phyloP scores from a whole-genome alignment of 805 yeast genomes.

The Teunomyces tritomae region DNA sequence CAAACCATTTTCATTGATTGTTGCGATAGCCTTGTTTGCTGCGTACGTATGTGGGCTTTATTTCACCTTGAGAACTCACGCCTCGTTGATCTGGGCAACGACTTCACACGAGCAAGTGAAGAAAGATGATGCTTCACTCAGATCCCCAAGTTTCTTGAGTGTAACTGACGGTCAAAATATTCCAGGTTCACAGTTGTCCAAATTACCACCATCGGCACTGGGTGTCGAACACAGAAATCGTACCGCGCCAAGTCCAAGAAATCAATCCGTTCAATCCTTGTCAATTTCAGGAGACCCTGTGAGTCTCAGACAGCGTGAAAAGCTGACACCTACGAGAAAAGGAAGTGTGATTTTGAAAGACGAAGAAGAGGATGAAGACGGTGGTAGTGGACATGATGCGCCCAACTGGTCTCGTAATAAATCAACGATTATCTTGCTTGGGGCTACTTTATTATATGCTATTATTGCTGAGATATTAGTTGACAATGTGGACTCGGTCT shows the following conservation, averaged over 20 bases:
- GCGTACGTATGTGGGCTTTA: conserved; percentile 87
- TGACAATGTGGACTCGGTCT: conserved; percentile 86
- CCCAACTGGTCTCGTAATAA: conserved; percentile 94
- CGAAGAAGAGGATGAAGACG: conserved; percentile 18
- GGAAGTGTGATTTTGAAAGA: conserved; percentile 1
- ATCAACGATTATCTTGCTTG: conserved; percentile 75
- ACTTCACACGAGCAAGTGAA: conserved; percentile 34
- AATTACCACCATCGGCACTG: background rate
- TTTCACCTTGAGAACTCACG: conserved; percentile 94
- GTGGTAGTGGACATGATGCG: conserved; percentile 74
- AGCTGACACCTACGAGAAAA: conserved; percentile 1
- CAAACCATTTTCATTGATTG: conserved; percentile 76
- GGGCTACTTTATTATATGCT: conserved; percentile 87
- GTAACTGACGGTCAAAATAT: conserved; percentile 7
- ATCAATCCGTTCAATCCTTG: conserved; percentile 20
- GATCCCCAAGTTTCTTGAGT: conserved; percentile 41
- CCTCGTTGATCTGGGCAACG: conserved; percentile 90
- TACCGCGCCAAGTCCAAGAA: background rate
- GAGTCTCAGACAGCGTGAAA: conserved; percentile 6
- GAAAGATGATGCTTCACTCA: conserved; percentile 18
- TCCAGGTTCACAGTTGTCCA: background rate
- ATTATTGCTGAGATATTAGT: conserved; percentile 92
- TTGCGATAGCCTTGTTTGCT: conserved; percentile 75
- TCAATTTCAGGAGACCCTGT: conserved; percentile 16
- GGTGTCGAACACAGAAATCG: background rate